Evolutionary conservation across 306 rosid species (phyloP).

Genomic region (Dryas drummondii): DNA sequence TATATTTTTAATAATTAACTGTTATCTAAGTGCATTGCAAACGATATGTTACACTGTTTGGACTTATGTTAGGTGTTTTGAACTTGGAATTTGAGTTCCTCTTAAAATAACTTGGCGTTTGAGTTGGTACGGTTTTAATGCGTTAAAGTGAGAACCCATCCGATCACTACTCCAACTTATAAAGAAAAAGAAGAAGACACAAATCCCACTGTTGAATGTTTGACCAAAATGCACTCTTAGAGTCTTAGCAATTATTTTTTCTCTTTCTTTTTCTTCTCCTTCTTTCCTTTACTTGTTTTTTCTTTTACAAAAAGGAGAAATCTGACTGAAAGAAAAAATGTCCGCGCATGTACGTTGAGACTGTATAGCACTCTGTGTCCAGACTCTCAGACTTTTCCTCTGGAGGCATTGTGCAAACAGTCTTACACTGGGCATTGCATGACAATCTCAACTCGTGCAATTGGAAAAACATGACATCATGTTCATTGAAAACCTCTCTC

Average conservation of each 20-base stretch:
- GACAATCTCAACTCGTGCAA: not conserved
- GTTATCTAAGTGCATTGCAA: too few relatives aligned
- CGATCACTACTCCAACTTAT: not conserved
- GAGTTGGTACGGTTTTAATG: not conserved
- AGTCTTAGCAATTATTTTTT: not conserved
- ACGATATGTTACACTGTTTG: too few relatives aligned
- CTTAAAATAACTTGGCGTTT: not conserved
- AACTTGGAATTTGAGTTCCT: not conserved
- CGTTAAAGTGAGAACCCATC: not conserved
- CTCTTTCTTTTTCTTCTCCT: too few relatives aligned
- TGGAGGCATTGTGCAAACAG: slow-evolving; percentile 14
- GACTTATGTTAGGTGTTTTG: not conserved
- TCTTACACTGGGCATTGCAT: slow-evolving; percentile 15
- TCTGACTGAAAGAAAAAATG: not conserved
- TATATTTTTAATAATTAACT: too few relatives aligned
- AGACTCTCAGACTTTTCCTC: not conserved
- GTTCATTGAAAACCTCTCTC: too few relatives aligned
- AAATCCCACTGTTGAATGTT: slow-evolving; percentile 17
- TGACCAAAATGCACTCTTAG: not conserved
- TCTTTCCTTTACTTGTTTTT: too few relatives aligned
- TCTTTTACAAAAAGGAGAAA: too few relatives aligned
- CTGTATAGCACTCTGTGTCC: slow-evolving; percentile 7
- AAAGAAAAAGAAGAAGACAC: not conserved
- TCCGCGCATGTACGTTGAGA: not conserved
- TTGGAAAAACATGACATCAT: too few relatives aligned